Base-by-base conservation (phyloP, 2,329 filamentous ascomycete species). In the Microsporum canis region DNA sequence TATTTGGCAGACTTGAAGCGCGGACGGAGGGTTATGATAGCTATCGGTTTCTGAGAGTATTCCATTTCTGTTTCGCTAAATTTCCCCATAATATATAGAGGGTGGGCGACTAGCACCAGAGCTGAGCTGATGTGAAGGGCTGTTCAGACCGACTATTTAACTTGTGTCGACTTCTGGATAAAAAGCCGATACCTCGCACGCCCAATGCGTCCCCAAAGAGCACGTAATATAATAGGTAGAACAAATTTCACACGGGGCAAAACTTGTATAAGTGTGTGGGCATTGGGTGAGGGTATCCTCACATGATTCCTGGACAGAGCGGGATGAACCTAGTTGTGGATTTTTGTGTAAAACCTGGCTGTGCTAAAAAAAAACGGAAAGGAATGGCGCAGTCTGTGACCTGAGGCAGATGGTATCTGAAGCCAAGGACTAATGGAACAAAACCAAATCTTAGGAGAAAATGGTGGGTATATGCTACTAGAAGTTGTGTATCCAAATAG, bases 261-360 rank as follows among this genome's bases (percentile, higher is more conserved):
- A 43, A 43, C 17, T 23, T 23, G 17, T 23, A 23, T 23, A 23
- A 29, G 49, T 7, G 49, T 10, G 29, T 17, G 10, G 49, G 27
- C 12, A 31, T 33, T 53, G 29, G 14, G 27, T 34, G 49, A 33
- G 31, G 12, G 27, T 53, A 5, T 10, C 17, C 49, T 29, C 49
- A 33, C 49, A 53, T 53, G 49, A 53, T 53, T 23, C 31, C 49
- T 53, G 49, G 49, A n/a, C 29, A 53, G 29, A 33, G 29, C 49
- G 49, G 49, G 49, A 53, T 29, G 49, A 53, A 53, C 49, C 49
- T 53, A 53, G 17, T 53, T 53, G 49, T 53, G 47, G 27, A 31
- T 1, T 53, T n/a, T 53, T 53, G 12, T 33, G 47, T 34, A 14
- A 6, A 45, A 17, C 14, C 41, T 47, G 43, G 23, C n/a, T 23